Conservation (phyloP, 257 asterid genomes). For the Verbena officinalis region DNA sequence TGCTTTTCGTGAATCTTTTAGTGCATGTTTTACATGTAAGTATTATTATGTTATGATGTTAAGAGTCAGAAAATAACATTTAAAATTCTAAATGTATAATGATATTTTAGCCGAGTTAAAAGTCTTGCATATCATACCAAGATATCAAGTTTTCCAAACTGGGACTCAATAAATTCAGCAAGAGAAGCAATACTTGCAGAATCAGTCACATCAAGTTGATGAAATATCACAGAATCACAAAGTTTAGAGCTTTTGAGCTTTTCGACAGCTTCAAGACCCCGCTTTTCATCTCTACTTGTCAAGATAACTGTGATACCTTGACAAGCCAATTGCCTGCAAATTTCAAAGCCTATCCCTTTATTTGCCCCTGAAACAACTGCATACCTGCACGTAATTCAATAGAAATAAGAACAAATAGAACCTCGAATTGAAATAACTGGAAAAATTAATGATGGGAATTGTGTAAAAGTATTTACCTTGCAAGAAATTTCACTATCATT, state of each 20-base stretch:
- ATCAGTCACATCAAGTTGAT: constrained; percentile 55
- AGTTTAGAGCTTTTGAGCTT: constrained; percentile 31
- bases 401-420: too few species aligned
- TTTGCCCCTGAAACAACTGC: constrained; percentile 61
- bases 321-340: constrained; percentile 44
- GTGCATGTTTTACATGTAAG: too few species aligned
- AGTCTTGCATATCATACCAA: constrained; percentile 37
- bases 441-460: too few species aligned
- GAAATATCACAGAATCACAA: constrained; percentile 44
- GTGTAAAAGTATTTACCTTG: background rate
- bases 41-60: too few species aligned
- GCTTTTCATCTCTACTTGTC: constrained; percentile 50
- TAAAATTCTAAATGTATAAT: too few species aligned
- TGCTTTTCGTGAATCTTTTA: too few species aligned
- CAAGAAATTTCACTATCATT: too few species aligned
- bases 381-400: constrained; percentile 24
- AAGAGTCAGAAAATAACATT: too few species aligned
- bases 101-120: too few species aligned
- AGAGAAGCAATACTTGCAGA: constrained; percentile 36
- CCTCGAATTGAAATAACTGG: too few species aligned
- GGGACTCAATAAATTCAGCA: constrained; percentile 37
- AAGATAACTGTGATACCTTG: constrained; percentile 45
- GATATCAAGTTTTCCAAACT: constrained; percentile 54
- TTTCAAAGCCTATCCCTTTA: constrained; percentile 54
- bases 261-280: constrained; percentile 44